phyloP scores from a whole-genome alignment of 306 rosid species.

The Fagus crenata region DNA sequence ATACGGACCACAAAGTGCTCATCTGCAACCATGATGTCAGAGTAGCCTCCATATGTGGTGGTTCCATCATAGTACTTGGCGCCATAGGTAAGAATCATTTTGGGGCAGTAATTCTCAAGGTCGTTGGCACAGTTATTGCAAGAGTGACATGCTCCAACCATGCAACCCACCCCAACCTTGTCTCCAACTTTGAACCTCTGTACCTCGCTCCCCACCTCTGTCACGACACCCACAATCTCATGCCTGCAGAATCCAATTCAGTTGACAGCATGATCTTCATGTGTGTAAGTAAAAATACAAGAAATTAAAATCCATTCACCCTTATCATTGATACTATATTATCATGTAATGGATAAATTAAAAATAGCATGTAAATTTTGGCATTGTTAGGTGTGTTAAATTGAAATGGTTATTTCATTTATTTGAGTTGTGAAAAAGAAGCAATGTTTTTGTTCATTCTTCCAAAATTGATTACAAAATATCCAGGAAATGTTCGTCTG shows the following conservation, averaged over 20 bases:
- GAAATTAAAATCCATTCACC: background rate
- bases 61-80: conserved; percentile 17
- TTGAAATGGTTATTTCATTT: too few relatives aligned
- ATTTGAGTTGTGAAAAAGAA: too few relatives aligned
- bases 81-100: conserved; percentile 17
- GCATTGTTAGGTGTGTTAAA: too few relatives aligned
- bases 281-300: too few relatives aligned
- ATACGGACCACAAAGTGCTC: conserved; percentile 30
- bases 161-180: conserved; percentile 31
- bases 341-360: too few relatives aligned
- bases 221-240: conserved; percentile 26
- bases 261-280: background rate
- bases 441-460: too few relatives aligned
- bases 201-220: conserved; percentile 27
- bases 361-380: too few relatives aligned
- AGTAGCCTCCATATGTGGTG: conserved; percentile 29
- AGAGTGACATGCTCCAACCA: conserved; percentile 25
- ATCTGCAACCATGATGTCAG: conserved; percentile 27
- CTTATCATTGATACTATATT: too few relatives aligned
- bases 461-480: too few relatives aligned
- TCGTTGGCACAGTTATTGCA: conserved; percentile 17
- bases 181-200: conserved; percentile 28
- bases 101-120: conserved; percentile 30
- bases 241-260: conserved; percentile 7
- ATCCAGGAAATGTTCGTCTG: too few relatives aligned